These are phyloP conservation scores for Penicillium decumbens DNA, from an alignment of 2,329 filamentous ascomycete genomes.

Conservation along the genomic window DNA sequence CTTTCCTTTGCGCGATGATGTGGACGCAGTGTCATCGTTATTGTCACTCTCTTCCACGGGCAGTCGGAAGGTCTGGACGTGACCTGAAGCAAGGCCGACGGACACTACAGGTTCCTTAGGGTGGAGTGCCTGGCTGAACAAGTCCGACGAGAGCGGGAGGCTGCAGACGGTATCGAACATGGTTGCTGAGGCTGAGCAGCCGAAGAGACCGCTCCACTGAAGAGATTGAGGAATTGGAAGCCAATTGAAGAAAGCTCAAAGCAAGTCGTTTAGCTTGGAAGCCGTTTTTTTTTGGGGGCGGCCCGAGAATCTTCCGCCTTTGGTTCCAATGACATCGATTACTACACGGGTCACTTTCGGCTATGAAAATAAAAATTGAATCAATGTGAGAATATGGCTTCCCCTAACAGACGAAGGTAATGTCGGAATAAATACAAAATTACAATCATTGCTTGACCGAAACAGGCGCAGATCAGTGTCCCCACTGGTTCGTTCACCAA, in stretches of 20 bases:
- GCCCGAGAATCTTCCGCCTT: constrained; percentile 18
- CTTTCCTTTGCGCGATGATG: constrained; percentile 55
- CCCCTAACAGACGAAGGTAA: neutral
- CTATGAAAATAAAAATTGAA: constrained; percentile 1
- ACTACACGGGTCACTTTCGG: too few relatives aligned
- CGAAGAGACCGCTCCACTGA: neutral
- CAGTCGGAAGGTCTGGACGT: constrained; percentile 78
- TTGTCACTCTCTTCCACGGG: constrained; percentile 53
- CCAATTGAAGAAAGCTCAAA: neutral
- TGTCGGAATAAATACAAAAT: neutral
- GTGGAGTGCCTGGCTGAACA: constrained; percentile 85
- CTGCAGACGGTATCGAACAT: constrained; percentile 95
- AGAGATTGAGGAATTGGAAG: neutral
- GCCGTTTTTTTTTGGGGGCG: constrained; percentile 17
- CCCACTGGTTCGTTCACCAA: neutral
- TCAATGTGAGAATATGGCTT: neutral
- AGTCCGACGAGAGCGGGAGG: constrained; percentile 75
- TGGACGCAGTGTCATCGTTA: constrained; percentile 45
- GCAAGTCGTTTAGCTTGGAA: constrained; percentile 6
- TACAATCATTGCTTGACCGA: neutral
- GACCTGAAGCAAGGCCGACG: constrained; percentile 77
- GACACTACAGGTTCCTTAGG: constrained; percentile 78
- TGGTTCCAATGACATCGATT: constrained; percentile 11
- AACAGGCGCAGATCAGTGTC: neutral
- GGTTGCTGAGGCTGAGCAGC: constrained; percentile 10